Evolutionary conservation across 2,329 filamentous ascomycete species (phyloP).

Genomic region (Pleomassaria siparia): DNA sequence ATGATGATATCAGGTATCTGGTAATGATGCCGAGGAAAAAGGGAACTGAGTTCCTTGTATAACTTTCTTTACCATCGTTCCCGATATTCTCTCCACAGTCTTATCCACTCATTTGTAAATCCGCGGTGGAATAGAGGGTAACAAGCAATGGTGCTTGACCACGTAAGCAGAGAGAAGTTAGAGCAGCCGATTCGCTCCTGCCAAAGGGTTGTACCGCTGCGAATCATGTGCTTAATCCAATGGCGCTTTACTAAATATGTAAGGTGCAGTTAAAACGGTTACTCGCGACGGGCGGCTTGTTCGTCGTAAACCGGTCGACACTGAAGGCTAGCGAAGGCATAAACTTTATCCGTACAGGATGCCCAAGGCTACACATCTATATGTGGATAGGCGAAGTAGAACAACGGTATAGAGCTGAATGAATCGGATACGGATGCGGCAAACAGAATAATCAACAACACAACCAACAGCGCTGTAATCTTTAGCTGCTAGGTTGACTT

Average conservation of each 20-base stretch:
- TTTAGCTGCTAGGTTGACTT: no score
- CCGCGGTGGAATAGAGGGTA: not conserved
- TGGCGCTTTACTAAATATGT: not conserved
- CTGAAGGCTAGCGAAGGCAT: no score
- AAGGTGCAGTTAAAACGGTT: no score
- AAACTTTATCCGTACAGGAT: no score
- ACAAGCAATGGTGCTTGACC: constrained; percentile 1
- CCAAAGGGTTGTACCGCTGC: not conserved
- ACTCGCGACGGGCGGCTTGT: no score
- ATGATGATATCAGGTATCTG: constrained; percentile 16
- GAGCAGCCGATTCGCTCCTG: not conserved
- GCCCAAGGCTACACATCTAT: no score
- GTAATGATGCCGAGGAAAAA: constrained; percentile 10
- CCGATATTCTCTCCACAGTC: constrained; percentile 1
- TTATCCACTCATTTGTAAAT: constrained; percentile 1
- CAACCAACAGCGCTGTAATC: no score
- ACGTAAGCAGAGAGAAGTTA: not conserved
- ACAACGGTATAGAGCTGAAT: no score
- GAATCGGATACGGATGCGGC: no score
- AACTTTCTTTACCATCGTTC: constrained; percentile 1
- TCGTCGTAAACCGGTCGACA: no score
- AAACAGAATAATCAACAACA: no score
- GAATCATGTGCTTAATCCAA: not conserved
- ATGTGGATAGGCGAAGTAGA: no score
- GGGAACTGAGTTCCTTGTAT: constrained; percentile 5